A percentile compares a stretch with the other conserved stretches of the same genome.
Conservation (phyloP, 2,329 filamentous ascomycete genomes). For the Paecilomyces niveus region DNA sequence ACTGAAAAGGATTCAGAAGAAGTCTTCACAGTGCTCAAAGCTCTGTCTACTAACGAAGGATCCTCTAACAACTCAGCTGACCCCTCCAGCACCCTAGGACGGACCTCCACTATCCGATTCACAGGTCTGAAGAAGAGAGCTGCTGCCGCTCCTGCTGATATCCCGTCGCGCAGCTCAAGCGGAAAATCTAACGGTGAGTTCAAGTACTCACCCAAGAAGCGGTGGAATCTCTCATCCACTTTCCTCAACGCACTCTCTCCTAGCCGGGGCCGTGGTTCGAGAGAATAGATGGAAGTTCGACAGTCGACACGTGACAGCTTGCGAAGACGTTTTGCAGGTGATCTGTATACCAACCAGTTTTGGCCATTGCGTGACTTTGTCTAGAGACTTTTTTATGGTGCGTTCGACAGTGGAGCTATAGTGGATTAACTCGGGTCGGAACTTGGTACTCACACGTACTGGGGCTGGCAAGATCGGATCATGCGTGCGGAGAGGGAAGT, state of each 20-base stretch:
- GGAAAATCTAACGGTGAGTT: slow-evolving; percentile 1
- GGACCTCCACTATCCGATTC: slow-evolving; percentile 1
- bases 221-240: slow-evolving; percentile 5
- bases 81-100: background rate
- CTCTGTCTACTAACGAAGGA: background rate
- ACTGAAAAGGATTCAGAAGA: slow-evolving; percentile 6
- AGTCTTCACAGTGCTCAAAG: background rate
- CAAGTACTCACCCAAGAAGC: slow-evolving; percentile 4
- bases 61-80: background rate
- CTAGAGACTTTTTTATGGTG: background rate
- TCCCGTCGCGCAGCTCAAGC: background rate
- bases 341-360: background rate
- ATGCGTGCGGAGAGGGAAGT: background rate
- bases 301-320: background rate
- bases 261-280: background rate
- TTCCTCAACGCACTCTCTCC: slow-evolving; percentile 3
- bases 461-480: background rate
- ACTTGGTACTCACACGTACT: background rate
- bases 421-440: background rate
- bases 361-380: background rate
- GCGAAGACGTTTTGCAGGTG: background rate
- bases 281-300: background rate
- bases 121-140: slow-evolving; percentile 2
- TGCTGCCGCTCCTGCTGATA: background rate
- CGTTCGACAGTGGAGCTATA: background rate